These are phyloP conservation scores for Chamaecyparis obtusa DNA, from an alignment of 75 land plant species.

Conservation along the genomic window DNA sequence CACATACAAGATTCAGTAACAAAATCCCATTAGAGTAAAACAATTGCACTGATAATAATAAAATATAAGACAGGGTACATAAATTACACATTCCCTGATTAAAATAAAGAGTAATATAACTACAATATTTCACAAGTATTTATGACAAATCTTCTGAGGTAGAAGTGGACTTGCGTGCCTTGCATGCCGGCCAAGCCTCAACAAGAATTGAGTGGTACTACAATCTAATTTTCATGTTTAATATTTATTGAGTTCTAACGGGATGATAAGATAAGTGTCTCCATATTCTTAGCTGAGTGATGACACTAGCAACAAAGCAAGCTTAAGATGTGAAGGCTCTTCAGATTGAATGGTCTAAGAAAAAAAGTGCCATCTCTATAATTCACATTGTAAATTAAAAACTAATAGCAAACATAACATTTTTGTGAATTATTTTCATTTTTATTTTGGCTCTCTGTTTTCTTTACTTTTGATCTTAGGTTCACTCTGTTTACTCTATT, in stretches of 20 bases:
- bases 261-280: background rate
- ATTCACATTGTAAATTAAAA: background rate
- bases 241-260: too few species aligned
- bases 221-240: background rate
- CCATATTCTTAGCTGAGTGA: background rate
- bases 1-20: too few species aligned
- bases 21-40: too few species aligned
- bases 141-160: too few species aligned
- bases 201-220: background rate
- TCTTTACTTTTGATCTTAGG: background rate
- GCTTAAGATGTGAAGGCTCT: background rate
- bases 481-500: background rate
- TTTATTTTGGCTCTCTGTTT: background rate
- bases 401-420: background rate
- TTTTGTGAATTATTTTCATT: background rate
- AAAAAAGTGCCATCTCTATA: background rate
- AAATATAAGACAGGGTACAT: too few species aligned
- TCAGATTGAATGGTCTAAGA: background rate
- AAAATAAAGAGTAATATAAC: too few species aligned
- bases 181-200: background rate
- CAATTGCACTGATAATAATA: too few species aligned
- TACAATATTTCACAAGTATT: too few species aligned
- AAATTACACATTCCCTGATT: too few species aligned
- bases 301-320: background rate
- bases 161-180: too few species aligned